A percentile compares a stretch with the other conserved stretches of the same genome.
Evolutionary conservation across 768 basidiomycete genomes (phyloP).

Genomic region (Calocera cornea): DNA sequence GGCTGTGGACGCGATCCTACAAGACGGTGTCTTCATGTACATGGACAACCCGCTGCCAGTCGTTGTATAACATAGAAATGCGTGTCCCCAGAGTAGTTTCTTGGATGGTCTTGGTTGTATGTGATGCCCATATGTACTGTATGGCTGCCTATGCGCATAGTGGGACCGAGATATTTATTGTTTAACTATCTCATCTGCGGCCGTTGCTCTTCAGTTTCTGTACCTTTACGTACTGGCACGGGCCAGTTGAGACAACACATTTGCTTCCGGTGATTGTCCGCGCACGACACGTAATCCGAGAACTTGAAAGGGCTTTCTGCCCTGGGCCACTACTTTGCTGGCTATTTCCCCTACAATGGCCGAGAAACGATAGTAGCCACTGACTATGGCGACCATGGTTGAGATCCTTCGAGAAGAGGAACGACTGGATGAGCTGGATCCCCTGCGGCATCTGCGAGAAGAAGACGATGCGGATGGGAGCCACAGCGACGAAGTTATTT

Average conservation of each 20-base stretch:
- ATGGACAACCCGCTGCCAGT: slow-evolving; percentile 42
- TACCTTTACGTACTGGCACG: too few species aligned
- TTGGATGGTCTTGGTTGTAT: neutral
- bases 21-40: slow-evolving; percentile 52
- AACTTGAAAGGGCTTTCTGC: neutral
- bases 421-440: slow-evolving; percentile 40
- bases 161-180: neutral
- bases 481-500: neutral
- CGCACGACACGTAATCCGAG: neutral
- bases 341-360: neutral
- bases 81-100: neutral
- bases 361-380: neutral
- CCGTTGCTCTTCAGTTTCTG: too few species aligned
- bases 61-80: neutral
- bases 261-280: too few species aligned
- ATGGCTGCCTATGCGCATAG: neutral
- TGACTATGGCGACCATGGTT: neutral
- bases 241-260: too few species aligned
- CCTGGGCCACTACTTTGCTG: neutral
- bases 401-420: slow-evolving; percentile 36
- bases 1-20: slow-evolving; percentile 54
- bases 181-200: neutral
- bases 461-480: slow-evolving; percentile 30
- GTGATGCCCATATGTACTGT: neutral
- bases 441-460: slow-evolving; percentile 46